Conservation (phyloP, 257 asterid genomes). For the Solanum neorickii region DNA sequence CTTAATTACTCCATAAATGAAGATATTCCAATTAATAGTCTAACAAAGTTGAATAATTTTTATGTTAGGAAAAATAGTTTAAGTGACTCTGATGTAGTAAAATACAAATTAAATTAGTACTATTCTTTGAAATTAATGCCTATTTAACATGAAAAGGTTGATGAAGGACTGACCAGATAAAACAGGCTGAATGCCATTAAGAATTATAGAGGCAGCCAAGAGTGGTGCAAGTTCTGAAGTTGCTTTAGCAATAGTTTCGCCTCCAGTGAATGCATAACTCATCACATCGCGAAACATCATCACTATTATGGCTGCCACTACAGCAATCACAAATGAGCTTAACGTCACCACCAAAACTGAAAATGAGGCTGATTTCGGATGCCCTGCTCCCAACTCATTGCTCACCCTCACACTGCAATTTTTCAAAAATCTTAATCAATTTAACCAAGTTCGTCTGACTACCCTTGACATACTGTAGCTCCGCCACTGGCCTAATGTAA, state of each 20-base stretch:
- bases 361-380: slow-evolving; percentile 24
- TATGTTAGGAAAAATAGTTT: neutral
- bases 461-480: neutral
- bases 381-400: slow-evolving; percentile 34
- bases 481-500: neutral
- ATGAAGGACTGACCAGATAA: slow-evolving; percentile 12
- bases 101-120: neutral
- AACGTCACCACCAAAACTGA: slow-evolving; percentile 15
- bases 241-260: slow-evolving; percentile 14
- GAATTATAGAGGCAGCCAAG: slow-evolving; percentile 17
- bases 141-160: neutral
- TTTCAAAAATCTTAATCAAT: neutral
- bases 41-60: neutral
- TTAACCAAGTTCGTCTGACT: neutral
- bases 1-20: neutral
- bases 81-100: neutral
- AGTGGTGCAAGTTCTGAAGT: slow-evolving; percentile 20
- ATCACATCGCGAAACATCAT: slow-evolving; percentile 6
- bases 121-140: neutral
- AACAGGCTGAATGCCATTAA: slow-evolving; percentile 31
- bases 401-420: slow-evolving; percentile 22
- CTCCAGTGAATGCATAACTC: slow-evolving; percentile 20
- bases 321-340: slow-evolving; percentile 7
- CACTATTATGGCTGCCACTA: neutral
- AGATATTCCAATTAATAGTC: no score